Base-by-base conservation (phyloP, 2,329 filamentous ascomycete species). In the Diaporthe eres region DNA sequence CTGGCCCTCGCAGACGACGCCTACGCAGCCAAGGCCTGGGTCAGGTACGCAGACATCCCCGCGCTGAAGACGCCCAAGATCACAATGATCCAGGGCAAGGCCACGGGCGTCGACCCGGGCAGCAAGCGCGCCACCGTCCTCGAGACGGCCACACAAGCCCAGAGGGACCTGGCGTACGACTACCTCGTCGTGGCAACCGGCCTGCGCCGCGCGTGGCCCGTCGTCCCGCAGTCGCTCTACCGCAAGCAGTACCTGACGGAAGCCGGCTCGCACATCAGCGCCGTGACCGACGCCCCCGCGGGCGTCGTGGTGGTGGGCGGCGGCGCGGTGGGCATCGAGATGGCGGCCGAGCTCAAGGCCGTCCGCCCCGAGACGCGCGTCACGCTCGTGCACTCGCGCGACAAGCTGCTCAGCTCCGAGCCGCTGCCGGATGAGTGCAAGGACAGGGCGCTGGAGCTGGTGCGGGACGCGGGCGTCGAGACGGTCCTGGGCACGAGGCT, bases 251-350 rank as follows among this genome's bases (percentile, higher is more conserved):
- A 93, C 81, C 85, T 94, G 1, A 81, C 86, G 60, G 93, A 95
- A 80, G 88, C 89, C 0, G 86, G 87, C 65, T 85, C 87, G 13
- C 92, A 95, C 77, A 90, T 94, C 78, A 84, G 88, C 28, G 82
- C 85, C 17, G 87, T 92, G 2, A 82, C 86, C 51, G 85, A 85
- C 42, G 90, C 90, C 1, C 84, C 82, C 6, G 91, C 90, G 0
- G 90, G 95, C 1, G 89, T 94, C 0, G 88, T 96, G 31, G 91
- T 96, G n/a, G 94, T 94, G 25, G 94, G 94, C 78, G 91, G 88
- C 71, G 91, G 88, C 68, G 94, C 94, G 9, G 94, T 96, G 1
- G 94, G 94, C 12, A 92, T 96, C 73, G 94, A 96, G 82, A 95
- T 96, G 88, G 94, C 94, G 0, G 91, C 93, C 1, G 94, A 97